Percentiles rank a stretch among this genome's conserved stretches.
phyloP scores from a whole-genome alignment of 805 yeast genomes.

The Metschnikowia gruessii region DNA sequence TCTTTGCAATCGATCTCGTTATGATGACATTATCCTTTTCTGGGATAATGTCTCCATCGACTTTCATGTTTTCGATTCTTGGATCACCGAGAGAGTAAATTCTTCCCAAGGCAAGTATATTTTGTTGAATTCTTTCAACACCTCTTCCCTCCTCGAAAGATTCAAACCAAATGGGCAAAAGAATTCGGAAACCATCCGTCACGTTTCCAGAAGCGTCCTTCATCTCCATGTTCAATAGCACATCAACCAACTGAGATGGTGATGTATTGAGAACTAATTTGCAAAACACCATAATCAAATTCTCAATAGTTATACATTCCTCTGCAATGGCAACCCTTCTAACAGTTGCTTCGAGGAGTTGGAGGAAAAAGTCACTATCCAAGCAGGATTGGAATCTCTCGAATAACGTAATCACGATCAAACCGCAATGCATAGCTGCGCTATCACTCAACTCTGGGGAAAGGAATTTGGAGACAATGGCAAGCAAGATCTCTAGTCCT shows the following conservation, averaged over 20 bases:
- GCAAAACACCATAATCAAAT: constrained; percentile 72
- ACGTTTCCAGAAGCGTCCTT: constrained; percentile 19
- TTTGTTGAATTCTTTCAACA: constrained; percentile 61
- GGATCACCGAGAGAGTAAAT: constrained; percentile 59
- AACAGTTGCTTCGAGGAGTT: constrained; percentile 73
- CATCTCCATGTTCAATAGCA: constrained; percentile 44
- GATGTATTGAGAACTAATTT: constrained; percentile 57
- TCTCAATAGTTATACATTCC: constrained; percentile 72
- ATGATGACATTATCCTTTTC: constrained; percentile 62
- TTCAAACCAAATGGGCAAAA: constrained; percentile 78
- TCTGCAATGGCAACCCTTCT: constrained; percentile 61
- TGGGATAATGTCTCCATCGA: constrained; percentile 75
- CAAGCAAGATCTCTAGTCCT: constrained; percentile 58
- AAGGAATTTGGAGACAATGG: constrained; percentile 64
- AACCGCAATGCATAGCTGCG: constrained; percentile 78
- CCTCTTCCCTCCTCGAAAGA: constrained; percentile 82
- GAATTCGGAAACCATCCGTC: constrained; percentile 48
- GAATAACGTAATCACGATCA: constrained; percentile 57
- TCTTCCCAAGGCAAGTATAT: constrained; percentile 67
- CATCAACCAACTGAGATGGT: constrained; percentile 59
- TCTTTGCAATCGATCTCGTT: constrained; percentile 80
- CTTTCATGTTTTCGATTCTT: constrained; percentile 49
- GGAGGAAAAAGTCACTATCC: constrained; percentile 41
- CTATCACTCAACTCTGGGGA: constrained; percentile 71
- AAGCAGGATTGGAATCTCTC: constrained; percentile 46